phyloP scores from a whole-genome alignment of 2,329 filamentous ascomycete species.

The Claviceps paspali region DNA sequence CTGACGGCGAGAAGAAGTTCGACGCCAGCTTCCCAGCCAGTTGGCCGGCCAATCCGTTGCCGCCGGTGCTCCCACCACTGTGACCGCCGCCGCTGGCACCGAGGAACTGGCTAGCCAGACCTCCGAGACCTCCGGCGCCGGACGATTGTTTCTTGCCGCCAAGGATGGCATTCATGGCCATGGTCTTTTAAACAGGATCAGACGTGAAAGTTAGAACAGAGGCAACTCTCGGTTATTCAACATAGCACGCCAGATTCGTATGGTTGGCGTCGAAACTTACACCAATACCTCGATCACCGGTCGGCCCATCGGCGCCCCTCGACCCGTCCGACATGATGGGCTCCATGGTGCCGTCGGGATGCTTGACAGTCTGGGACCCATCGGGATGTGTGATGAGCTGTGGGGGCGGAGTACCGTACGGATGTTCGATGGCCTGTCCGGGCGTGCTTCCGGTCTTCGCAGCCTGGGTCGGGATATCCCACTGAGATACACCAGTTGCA shows the following conservation, averaged over 20 bases:
- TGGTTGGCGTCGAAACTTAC: constrained; percentile 29
- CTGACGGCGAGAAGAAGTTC: constrained; percentile 33
- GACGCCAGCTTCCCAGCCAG: constrained; percentile 41
- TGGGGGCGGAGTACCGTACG: constrained; percentile 42
- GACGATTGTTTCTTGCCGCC: constrained; percentile 24
- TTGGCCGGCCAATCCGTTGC: constrained; percentile 32
- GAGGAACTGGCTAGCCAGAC: constrained; percentile 6
- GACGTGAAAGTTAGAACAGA: neutral
- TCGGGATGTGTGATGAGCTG: constrained; percentile 48
- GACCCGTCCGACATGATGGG: constrained; percentile 38
- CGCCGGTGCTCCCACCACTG: constrained; percentile 19
- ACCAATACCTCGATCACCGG: constrained; percentile 47
- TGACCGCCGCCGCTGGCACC: constrained; percentile 17
- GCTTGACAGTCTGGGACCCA: constrained; percentile 44
- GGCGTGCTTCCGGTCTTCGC: constrained; percentile 47
- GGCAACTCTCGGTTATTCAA: neutral
- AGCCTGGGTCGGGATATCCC: constrained; percentile 54
- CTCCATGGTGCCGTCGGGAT: constrained; percentile 46
- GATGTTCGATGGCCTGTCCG: constrained; percentile 39
- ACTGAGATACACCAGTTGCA: constrained; percentile 55
- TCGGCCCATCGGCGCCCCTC: constrained; percentile 34
- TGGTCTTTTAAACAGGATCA: constrained; percentile 24
- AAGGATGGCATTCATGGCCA: constrained; percentile 45
- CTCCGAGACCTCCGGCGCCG: constrained; percentile 13
- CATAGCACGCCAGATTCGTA: neutral